These are phyloP conservation scores for Helicocarpus griseus DNA, from an alignment of 2,329 filamentous ascomycete genomes.

Conservation along the genomic window DNA sequence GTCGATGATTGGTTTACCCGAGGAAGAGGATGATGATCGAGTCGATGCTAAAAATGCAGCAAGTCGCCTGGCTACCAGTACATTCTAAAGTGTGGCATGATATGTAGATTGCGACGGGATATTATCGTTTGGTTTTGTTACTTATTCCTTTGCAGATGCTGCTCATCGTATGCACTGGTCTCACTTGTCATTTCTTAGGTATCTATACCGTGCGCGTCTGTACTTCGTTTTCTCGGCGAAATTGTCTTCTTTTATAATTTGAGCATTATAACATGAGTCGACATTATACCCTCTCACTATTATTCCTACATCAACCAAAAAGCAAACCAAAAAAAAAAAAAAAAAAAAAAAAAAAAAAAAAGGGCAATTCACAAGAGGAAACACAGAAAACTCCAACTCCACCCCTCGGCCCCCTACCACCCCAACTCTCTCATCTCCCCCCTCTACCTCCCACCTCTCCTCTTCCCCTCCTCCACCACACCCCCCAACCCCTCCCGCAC, in stretches of 20 bases:
- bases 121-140: constrained; percentile 3
- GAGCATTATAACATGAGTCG: background rate
- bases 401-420: background rate
- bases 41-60: constrained; percentile 94
- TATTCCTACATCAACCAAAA: background rate
- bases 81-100: constrained; percentile 52
- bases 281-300: background rate
- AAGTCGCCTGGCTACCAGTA: constrained; percentile 85
- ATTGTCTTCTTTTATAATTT: background rate
- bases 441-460: background rate
- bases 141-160: background rate
- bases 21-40: constrained; percentile 73
- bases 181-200: no score
- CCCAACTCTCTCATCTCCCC: background rate
- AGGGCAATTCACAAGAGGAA: background rate
- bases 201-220: no score
- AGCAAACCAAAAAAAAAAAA: background rate
- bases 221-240: constrained; percentile 2
- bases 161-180: background rate
- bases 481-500: background rate
- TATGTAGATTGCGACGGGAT: constrained; percentile 8
- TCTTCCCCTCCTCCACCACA: background rate
- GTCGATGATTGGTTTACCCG: constrained; percentile 28
- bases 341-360: background rate
- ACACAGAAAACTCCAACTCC: background rate